Base-by-base conservation (phyloP, 306 rosid species). In the Sphenostylis stenocarpa region DNA sequence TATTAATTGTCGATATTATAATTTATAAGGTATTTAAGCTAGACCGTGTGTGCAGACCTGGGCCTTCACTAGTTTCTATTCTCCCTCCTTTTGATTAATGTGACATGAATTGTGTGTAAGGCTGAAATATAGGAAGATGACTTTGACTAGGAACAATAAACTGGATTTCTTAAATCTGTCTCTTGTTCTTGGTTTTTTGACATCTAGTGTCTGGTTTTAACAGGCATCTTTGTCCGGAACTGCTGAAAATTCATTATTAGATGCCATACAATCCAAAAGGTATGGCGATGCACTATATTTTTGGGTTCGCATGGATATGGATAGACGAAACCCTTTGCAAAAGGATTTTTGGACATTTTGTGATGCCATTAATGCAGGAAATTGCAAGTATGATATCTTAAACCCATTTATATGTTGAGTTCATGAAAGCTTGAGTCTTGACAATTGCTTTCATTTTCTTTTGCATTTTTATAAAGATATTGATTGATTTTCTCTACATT, bases 281-380 rank as follows among this genome's bases (percentile, higher is more conserved):
- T 79, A 91, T 43, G 99, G 99, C 8, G 98, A 93, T 43, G 83
- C 99, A 3, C 86, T 96, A 72, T 96, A 96, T 88, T 96, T 96
- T 81, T 96, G 99, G 99, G 97, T 73, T 31, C 89, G 89, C 67
- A 85, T 92, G 97, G 99, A 96, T 85, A 73, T 17, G 51, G 98
- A 90, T 90, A 82, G 70, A 8, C 84, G 89, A 72, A 89, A 87
- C 72, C 94, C 97, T 55, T 85, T 28, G 72, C 79, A 79, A 84
- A 88, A 84, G 44, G 93, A 96, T 76, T 96, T 96, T 66, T 96
- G 99, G 99, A 91, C 99, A 19, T 90, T 93, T 79, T 96, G 99
- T 36, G 90, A 96, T 81, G 87, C 90, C 69, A 68, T 88, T 78
- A 96, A 96, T 81, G 96, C 98, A 29, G 99, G 99, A 85, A 89